Conservation (phyloP, 371 early-diverging fungal species). For the Mortierella sp. region DNA sequence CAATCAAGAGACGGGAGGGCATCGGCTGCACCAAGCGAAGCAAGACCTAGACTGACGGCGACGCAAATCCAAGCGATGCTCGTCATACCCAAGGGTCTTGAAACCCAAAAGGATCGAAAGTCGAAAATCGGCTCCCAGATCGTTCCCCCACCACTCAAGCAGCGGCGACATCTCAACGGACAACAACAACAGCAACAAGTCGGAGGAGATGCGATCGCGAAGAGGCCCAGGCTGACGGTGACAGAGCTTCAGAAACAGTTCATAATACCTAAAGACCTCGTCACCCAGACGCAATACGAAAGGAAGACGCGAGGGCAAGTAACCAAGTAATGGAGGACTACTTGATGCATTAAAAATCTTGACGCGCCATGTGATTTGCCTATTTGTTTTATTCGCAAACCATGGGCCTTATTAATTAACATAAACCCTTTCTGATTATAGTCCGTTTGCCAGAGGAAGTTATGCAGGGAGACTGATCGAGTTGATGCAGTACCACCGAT, state of each 20-base stretch:
- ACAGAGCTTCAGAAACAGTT: slow-evolving; percentile 2
- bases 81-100: not conserved
- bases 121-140: not conserved
- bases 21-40: not conserved
- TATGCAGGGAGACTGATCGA: slow-evolving; percentile 34
- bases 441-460: slow-evolving; percentile 31
- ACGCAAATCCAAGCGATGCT: not conserved
- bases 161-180: not conserved
- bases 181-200: no score
- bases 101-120: not conserved
- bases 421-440: not conserved
- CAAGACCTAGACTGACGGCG: not conserved
- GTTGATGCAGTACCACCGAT: slow-evolving; percentile 37
- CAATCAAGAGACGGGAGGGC: not conserved
- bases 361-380: no score
- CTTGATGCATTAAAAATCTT: not conserved
- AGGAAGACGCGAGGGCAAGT: not conserved
- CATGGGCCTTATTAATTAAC: not conserved
- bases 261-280: not conserved
- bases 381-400: not conserved
- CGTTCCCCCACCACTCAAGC: not conserved
- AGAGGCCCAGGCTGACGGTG: not conserved
- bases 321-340: not conserved
- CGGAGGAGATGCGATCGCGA: no score
- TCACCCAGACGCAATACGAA: not conserved